Base-by-base conservation (phyloP, 768 basidiomycete species). In the Flagelloscypha sp. region DNA sequence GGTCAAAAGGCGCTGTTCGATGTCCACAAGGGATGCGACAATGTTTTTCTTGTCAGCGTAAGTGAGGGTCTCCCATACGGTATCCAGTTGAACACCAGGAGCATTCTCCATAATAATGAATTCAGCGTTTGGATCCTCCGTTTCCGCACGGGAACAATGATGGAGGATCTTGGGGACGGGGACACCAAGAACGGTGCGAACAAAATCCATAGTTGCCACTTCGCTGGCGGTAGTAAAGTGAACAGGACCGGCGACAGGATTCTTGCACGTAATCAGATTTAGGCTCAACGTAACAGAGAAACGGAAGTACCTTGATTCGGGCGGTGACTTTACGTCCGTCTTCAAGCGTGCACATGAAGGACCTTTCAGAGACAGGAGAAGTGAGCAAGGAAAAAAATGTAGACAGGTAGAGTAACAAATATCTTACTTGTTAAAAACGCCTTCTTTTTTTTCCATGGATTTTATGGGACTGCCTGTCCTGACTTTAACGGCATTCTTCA, bases 31-130 rank as follows among this genome's bases (percentile, higher is more conserved):
- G 13, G 37, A 36, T 12, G 42, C 39, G 6, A 56, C 35, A 25
- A 55, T 39, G 28, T 27, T 38, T 13, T 3, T 21, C 43, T 9
- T 38, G 16, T 27, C 18, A 24, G 29, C 31, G 23, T 10, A 18
- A 25, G 33, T 12, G 12, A 50, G 36, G n/a, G 27, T 30, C 9
- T 13, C 24, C 52, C 46, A 54, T 11, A 45, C 31, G n/a, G 37
- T 33, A 28, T 30, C 28, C 17, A 55, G 35, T 19, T 40, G 34
- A 9, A 52, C 48, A 11, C 52, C 60, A 30, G 41, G 24, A 25
- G 46, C 40, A 23, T 51, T 46, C 45, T 62, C 59, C 55, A 57
- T 55, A 23, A 62, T 43, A 32, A 62, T 61, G 38, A 47, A 62
- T 33, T 59, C 53, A n/a, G 52, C 30, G 11, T 57, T 53, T 3